Base-by-base conservation (phyloP, 257 asterid genomes). In the Plantago elongata region DNA sequence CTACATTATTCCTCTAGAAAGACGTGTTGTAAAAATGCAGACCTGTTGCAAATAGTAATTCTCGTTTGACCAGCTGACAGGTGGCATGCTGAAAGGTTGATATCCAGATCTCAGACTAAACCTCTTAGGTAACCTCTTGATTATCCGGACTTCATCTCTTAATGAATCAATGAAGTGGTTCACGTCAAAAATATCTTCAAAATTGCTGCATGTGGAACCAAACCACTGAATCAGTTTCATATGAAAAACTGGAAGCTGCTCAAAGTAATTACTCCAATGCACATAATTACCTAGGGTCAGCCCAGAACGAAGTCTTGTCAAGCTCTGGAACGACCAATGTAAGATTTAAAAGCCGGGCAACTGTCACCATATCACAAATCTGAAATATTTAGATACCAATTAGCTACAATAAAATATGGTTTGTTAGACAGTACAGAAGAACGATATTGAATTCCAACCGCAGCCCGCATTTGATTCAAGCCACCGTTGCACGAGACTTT, bases 321-420 rank as follows among this genome's bases (percentile, higher is more conserved):
- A 93, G 99, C 78, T 93, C 89, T 5, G 99, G 99, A 65, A 93
- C 89, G 66, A 93, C 82, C 85, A 81, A 76, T 4, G 97, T 93
- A 65, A 93, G 94, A 76, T 93, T 93, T 79, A 93, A 68, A 66
- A 87, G 85, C 57, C 94, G 94, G 49, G 97, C 99, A 71, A 93
- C 69, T 16, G 83, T 67, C 72, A 93, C 97, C 99, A 93, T 93
- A 84, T 93, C 99, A 71, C 97, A 93, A 57, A 93, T 93, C 99
- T 93, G 78, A 67, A 74, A 75, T 56, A 54, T 22, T 73, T 72
- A 68, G 60, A 57, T 65, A 65, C 61, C 62, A 7, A 58, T 77
- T 49, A 68, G 74, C 61, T 68, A 61, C 13, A 51, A 40, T 7
- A 46, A 68, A 9, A 64, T 43, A 46, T 65, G 59, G 51, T 22